Evolutionary conservation across 163 green algal species (phyloP).

Genomic region (Coccomyxa subellipsoidea): DNA sequence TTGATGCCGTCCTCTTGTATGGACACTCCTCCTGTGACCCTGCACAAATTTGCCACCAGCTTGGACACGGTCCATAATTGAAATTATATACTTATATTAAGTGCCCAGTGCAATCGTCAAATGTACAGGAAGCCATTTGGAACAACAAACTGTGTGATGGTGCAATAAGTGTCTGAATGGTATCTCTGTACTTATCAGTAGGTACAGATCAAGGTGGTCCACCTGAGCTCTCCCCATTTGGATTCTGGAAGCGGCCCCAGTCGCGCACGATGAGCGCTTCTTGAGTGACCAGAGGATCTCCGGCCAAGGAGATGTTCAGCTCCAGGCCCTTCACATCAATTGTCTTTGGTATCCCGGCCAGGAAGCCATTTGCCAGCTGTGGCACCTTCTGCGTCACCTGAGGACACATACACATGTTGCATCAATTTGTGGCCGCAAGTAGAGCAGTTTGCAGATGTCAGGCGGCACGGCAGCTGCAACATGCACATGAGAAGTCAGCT

Average conservation of each 20-base stretch:
- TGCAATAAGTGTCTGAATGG: too few species aligned
- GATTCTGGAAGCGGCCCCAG: slow-evolving; percentile 19
- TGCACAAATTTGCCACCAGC: neutral
- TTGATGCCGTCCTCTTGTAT: neutral
- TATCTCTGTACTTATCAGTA: too few species aligned
- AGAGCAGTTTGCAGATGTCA: too few species aligned
- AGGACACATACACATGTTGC: neutral
- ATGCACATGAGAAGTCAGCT: too few species aligned
- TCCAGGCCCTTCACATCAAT: slow-evolving; percentile 19
- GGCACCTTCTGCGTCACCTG: slow-evolving; percentile 12
- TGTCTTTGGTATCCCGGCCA: slow-evolving; percentile 5
- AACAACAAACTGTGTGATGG: too few species aligned
- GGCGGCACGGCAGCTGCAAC: too few species aligned
- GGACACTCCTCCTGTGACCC: neutral
- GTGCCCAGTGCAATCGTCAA: too few species aligned
- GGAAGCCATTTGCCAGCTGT: neutral
- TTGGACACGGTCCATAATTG: too few species aligned
- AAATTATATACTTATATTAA: too few species aligned
- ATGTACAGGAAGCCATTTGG: too few species aligned
- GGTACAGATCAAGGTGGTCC: too few species aligned
- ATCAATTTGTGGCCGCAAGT: too few species aligned
- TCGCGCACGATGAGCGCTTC: slow-evolving; percentile 2
- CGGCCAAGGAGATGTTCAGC: slow-evolving; percentile 11
- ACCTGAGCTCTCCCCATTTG: neutral
- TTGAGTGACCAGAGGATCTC: neutral